Evolutionary conservation across 306 rosid genomes (phyloP).

Genomic region (Lablab purpureus): DNA sequence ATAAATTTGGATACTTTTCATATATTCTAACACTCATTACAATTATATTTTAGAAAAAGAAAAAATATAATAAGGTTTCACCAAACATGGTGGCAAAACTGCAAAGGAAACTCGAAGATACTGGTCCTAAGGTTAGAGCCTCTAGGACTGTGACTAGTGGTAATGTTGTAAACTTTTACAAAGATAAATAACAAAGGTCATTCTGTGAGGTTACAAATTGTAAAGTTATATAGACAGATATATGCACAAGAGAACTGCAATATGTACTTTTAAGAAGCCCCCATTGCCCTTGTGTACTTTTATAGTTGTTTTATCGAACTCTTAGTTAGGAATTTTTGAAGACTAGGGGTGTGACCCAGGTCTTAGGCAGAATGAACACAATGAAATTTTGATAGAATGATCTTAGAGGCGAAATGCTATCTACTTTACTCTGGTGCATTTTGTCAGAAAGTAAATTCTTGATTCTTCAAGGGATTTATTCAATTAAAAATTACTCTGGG

Average conservation of each 20-base stretch:
- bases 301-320: conserved; percentile 12
- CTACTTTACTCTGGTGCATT: not conserved
- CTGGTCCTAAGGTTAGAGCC: no score
- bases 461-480: no score
- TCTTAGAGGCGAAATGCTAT: not conserved
- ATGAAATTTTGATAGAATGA: no score
- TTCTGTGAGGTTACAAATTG: no score
- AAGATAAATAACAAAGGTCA: conserved; percentile 1
- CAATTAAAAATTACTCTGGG: not conserved
- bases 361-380: not conserved
- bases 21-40: no score
- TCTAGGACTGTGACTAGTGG: no score
- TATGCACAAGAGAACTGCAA: not conserved
- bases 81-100: no score
- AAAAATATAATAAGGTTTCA: no score
- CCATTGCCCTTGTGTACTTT: not conserved
- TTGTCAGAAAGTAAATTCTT: not conserved
- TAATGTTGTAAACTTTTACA: not conserved
- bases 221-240: no score
- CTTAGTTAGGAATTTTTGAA: not conserved
- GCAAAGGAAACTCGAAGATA: no score
- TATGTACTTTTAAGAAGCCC: not conserved
- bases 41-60: no score
- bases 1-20: not conserved
- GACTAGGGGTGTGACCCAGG: not conserved